Evolutionary conservation across 2,329 filamentous ascomycete genomes (phyloP).

Genomic region (Talaromyces atroroseus): DNA sequence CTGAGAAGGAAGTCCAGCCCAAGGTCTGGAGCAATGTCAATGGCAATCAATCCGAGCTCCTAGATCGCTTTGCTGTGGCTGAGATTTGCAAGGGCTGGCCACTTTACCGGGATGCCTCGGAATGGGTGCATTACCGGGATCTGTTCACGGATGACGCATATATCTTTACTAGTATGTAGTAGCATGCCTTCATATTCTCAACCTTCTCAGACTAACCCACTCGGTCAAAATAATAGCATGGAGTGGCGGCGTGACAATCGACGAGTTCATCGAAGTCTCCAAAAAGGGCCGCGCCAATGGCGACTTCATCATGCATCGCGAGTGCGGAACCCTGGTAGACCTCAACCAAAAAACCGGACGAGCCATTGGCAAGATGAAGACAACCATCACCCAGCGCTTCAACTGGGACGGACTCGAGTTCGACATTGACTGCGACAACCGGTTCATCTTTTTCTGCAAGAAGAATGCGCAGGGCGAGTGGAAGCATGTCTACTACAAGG

Average conservation of each 20-base stretch:
- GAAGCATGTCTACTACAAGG: constrained; percentile 3
- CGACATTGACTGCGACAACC: constrained; percentile 32
- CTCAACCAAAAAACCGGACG: constrained; percentile 35
- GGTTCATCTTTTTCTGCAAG: constrained; percentile 47
- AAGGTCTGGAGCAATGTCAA: constrained; percentile 38
- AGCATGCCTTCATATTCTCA: too few relatives aligned
- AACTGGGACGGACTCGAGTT: neutral
- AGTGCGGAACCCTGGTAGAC: constrained; percentile 47
- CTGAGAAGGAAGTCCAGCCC: constrained; percentile 19
- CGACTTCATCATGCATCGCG: constrained; percentile 52
- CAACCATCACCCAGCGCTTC: constrained; percentile 46
- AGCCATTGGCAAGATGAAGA: constrained; percentile 51
- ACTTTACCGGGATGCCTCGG: constrained; percentile 49
- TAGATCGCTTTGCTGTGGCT: constrained; percentile 44
- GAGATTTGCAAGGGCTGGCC: constrained; percentile 54
- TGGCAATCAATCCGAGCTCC: constrained; percentile 36
- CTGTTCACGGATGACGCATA: constrained; percentile 45
- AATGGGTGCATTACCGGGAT: constrained; percentile 50
- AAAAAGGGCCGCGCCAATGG: constrained; percentile 43
- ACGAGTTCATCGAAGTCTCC: constrained; percentile 45
- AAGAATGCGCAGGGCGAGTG: constrained; percentile 23
- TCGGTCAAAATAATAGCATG: constrained; percentile 36
- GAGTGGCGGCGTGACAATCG: constrained; percentile 40
- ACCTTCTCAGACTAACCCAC: too few relatives aligned
- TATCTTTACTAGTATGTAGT: constrained; percentile 48